A percentile compares a stretch with the other conserved stretches of the same genome.
Conservation (phyloP, 768 basidiomycete genomes). For the Cubamyces sp. region DNA sequence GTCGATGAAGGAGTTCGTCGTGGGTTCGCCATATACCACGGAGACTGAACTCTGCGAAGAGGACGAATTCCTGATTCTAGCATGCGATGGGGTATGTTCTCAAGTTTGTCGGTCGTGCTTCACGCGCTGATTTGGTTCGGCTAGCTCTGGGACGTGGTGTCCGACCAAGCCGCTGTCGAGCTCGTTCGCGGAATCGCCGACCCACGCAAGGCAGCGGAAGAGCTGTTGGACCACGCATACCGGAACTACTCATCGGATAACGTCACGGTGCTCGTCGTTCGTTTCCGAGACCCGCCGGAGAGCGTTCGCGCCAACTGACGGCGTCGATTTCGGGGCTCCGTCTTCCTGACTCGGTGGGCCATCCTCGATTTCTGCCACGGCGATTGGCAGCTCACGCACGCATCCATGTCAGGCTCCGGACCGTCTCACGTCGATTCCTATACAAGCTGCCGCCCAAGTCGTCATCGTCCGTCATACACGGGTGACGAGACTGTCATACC, state of each 20-base stretch:
- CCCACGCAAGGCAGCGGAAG: conserved; percentile 80
- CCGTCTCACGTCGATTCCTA: conserved; percentile 16
- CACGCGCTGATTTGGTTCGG: background rate
- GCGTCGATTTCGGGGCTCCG: conserved; percentile 23
- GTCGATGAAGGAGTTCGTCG: conserved; percentile 99
- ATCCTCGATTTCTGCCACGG: background rate
- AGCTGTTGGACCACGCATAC: conserved; percentile 82
- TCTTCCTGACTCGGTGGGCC: conserved; percentile 16
- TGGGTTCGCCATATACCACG: conserved; percentile 98
- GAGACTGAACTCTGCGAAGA: conserved; percentile 89
- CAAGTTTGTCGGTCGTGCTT: background rate
- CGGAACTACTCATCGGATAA: conserved; percentile 93
- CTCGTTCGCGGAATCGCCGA: conserved; percentile 73
- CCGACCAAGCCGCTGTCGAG: conserved; percentile 90
- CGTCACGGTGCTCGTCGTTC: conserved; percentile 87
- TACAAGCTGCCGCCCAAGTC: conserved; percentile 23
- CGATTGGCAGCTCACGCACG: background rate
- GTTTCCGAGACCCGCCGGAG: conserved; percentile 60
- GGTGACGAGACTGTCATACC: conserved; percentile 12
- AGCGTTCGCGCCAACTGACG: conserved; percentile 22
- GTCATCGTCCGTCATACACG: conserved; percentile 18
- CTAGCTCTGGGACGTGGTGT: conserved; percentile 95
- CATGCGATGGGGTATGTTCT: conserved; percentile 91
- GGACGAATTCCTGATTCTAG: conserved; percentile 94
- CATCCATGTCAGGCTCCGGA: conserved; percentile 19